A percentile compares a stretch with the other conserved stretches of the same genome.
Evolutionary conservation across 306 rosid genomes (phyloP).

Genomic region (Potentilla sterilis): DNA sequence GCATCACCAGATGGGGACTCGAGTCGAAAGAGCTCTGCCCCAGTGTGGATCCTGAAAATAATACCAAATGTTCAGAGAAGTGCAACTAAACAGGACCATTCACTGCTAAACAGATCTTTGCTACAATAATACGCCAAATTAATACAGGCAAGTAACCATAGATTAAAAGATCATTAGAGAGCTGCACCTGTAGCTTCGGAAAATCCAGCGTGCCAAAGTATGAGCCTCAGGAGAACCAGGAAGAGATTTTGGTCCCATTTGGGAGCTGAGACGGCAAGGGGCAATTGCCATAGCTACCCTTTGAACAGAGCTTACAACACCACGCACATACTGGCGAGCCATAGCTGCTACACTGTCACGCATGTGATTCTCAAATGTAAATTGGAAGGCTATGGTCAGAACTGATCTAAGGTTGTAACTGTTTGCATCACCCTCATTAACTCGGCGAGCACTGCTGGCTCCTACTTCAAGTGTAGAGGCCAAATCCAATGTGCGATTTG

Average conservation of each 20-base stretch:
- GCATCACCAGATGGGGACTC: conserved; percentile 68
- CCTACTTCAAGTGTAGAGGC: conserved; percentile 94
- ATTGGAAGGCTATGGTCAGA: conserved; percentile 92
- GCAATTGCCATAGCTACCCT: conserved; percentile 98
- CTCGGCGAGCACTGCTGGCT: conserved; percentile 49
- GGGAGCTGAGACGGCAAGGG: conserved; percentile 67
- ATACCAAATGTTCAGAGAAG: background rate
- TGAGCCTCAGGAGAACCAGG: conserved; percentile 94
- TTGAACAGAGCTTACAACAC: conserved; percentile 92
- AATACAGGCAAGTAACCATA: background rate
- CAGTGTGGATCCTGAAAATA: conserved; percentile 62
- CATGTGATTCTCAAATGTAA: conserved; percentile 78
- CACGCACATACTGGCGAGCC: conserved; percentile 98
- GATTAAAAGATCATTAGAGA: background rate
- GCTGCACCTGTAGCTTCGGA: conserved; percentile 73
- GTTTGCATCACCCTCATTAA: conserved; percentile 52
- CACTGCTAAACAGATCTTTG: background rate
- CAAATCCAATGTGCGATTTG: conserved; percentile 77
- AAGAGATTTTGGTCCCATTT: conserved; percentile 64
- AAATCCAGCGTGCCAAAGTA: conserved; percentile 80
- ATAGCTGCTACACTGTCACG: conserved; percentile 92
- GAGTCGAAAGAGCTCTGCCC: conserved; percentile 57
- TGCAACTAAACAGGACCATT: background rate
- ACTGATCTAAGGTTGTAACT: conserved; percentile 80
- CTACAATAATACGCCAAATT: no score